These are phyloP conservation scores for Avena eriantha DNA, from an alignment of 176 grass and related monocot species.

Conservation along the genomic window DNA sequence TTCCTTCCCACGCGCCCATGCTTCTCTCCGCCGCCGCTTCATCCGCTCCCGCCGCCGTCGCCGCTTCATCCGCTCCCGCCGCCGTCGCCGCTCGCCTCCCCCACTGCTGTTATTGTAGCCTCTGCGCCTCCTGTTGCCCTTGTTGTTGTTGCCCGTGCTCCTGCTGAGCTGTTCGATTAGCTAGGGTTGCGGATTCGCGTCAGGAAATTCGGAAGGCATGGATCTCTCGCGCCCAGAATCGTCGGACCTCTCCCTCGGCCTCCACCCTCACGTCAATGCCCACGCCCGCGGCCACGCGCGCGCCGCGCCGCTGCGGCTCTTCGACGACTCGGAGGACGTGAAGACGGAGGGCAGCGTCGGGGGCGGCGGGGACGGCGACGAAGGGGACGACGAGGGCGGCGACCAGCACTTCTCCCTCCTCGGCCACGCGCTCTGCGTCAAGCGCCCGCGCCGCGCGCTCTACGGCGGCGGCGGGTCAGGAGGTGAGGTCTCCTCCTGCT, in stretches of 20 bases:
- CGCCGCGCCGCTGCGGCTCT: conserved; percentile 44
- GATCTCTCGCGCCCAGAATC: conserved; percentile 35
- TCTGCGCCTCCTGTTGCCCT: neutral
- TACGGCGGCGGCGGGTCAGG: conserved; percentile 13
- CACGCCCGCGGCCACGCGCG: conserved; percentile 39
- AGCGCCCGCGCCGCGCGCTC: conserved; percentile 64
- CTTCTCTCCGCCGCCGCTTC: neutral
- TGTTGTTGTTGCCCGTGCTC: conserved; percentile 15
- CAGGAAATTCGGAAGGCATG: conserved; percentile 40
- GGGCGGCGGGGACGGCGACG: conserved; percentile 20
- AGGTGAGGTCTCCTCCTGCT: conserved; percentile 61
- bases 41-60: conserved; percentile 19
- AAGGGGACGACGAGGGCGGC: conserved; percentile 16
- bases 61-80: neutral
- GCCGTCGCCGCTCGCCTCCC: conserved; percentile 1
- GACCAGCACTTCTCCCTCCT: conserved; percentile 77
- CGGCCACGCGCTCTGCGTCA: conserved; percentile 84
- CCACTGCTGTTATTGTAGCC: neutral
- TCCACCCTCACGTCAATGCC: conserved; percentile 52
- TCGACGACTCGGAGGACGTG: conserved; percentile 53
- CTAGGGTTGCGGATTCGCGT: conserved; percentile 42
- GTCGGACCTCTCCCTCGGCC: conserved; percentile 82
- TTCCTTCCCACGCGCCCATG: neutral
- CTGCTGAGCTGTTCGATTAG: neutral
- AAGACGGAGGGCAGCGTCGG: conserved; percentile 43